phyloP scores from a whole-genome alignment of 306 rosid species.

The Inga laurina region DNA sequence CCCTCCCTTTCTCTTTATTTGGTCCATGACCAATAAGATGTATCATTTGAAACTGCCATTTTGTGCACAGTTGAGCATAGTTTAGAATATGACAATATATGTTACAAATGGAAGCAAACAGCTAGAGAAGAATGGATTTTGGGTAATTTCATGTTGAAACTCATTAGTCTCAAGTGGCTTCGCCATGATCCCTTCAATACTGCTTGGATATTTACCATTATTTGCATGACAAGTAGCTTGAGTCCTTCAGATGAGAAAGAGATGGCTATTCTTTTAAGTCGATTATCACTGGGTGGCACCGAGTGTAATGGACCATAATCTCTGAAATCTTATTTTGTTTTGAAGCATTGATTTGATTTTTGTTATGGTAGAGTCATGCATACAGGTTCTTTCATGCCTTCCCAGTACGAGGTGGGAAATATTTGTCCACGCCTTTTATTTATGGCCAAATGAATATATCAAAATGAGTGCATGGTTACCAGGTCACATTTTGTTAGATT shows the following conservation, averaged over 20 bases:
- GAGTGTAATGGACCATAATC: not conserved
- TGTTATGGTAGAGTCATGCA: not conserved
- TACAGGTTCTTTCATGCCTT: not conserved
- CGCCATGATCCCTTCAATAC: not conserved
- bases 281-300: not conserved
- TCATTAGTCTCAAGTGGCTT: not conserved
- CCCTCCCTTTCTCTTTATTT: not conserved
- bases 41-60: conserved; percentile 27
- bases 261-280: not conserved
- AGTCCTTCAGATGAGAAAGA: not conserved
- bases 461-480: not conserved
- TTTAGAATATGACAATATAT: conserved; percentile 22
- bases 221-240: not conserved
- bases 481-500: not conserved
- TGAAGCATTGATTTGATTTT: not conserved
- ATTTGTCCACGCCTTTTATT: not conserved
- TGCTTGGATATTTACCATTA: not conserved
- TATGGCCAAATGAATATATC: not conserved
- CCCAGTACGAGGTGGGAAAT: not conserved
- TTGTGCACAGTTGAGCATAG: conserved; percentile 27
- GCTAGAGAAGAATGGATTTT: not conserved
- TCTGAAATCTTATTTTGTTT: not conserved
- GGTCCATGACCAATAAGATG: conserved; percentile 14
- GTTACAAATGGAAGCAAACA: not conserved
- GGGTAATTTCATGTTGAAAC: not conserved